Evolutionary conservation across 805 yeast species (phyloP).

Genomic region (Kuraishia ogatae): DNA sequence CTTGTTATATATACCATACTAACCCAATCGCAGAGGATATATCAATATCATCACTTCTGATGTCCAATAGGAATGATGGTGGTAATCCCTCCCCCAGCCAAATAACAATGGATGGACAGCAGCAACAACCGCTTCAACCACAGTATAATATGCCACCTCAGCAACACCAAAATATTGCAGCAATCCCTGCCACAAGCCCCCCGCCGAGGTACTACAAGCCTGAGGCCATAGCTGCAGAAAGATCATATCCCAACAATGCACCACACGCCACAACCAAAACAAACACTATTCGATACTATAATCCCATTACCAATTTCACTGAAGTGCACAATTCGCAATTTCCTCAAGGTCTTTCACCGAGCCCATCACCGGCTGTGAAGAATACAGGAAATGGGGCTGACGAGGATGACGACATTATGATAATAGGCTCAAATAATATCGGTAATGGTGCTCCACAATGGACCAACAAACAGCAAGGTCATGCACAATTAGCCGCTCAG

Average conservation of each 20-base stretch:
- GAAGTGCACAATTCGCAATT: background rate
- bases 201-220: background rate
- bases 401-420: background rate
- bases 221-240: background rate
- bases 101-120: background rate
- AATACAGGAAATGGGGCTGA: background rate
- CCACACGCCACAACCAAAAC: background rate
- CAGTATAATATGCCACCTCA: background rate
- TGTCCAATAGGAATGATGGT: background rate
- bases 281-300: slow-evolving; percentile 4
- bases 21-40: background rate
- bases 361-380: background rate
- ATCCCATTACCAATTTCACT: slow-evolving; percentile 10
- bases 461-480: background rate
- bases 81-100: background rate
- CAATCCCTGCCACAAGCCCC: background rate
- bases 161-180: background rate
- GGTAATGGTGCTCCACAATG: background rate
- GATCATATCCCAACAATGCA: background rate
- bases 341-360: background rate
- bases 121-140: background rate
- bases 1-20: background rate
- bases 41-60: background rate
- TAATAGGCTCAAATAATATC: background rate
- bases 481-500: background rate